These are phyloP conservation scores for Diaporthe citriasiana DNA, from an alignment of 2,329 filamentous ascomycete genomes.

Conservation along the genomic window DNA sequence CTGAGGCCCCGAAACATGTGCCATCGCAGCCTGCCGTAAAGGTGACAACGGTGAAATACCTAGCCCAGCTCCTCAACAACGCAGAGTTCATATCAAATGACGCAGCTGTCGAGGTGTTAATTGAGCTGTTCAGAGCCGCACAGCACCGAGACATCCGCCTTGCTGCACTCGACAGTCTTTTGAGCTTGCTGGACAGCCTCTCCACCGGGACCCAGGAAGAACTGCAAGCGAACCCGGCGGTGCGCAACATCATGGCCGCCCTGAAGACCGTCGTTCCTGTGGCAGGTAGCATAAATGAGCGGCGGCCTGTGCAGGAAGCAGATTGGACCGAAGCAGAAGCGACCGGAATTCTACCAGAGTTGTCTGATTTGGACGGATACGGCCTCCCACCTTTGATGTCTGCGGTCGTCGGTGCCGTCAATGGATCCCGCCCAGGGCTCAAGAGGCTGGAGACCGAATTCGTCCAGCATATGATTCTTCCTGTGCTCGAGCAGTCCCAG, in stretches of 20 bases:
- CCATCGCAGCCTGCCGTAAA: slow-evolving; percentile 34
- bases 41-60: slow-evolving; percentile 39
- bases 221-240: neutral
- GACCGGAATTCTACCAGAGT: slow-evolving; percentile 17
- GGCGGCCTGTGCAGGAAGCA: slow-evolving; percentile 7
- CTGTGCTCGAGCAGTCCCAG: slow-evolving; percentile 26
- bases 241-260: slow-evolving; percentile 24
- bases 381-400: slow-evolving; percentile 30
- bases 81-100: slow-evolving; percentile 32
- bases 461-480: slow-evolving; percentile 25
- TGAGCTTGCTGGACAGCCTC: slow-evolving; percentile 28
- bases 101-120: slow-evolving; percentile 24
- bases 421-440: neutral
- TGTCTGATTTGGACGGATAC: neutral
- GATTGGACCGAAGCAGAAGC: slow-evolving; percentile 31
- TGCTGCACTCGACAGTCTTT: slow-evolving; percentile 36
- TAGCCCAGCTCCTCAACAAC: slow-evolving; percentile 37
- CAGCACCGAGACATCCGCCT: slow-evolving; percentile 37
- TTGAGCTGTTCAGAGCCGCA: slow-evolving; percentile 34
- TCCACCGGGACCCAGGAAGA: slow-evolving; percentile 1
- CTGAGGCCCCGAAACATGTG: slow-evolving; percentile 18
- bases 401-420: neutral
- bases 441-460: slow-evolving; percentile 12
- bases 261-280: slow-evolving; percentile 28
- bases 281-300: slow-evolving; percentile 38